phyloP scores from a whole-genome alignment of 495 filamentous ascomycete species.

The Neurospora discreta region DNA sequence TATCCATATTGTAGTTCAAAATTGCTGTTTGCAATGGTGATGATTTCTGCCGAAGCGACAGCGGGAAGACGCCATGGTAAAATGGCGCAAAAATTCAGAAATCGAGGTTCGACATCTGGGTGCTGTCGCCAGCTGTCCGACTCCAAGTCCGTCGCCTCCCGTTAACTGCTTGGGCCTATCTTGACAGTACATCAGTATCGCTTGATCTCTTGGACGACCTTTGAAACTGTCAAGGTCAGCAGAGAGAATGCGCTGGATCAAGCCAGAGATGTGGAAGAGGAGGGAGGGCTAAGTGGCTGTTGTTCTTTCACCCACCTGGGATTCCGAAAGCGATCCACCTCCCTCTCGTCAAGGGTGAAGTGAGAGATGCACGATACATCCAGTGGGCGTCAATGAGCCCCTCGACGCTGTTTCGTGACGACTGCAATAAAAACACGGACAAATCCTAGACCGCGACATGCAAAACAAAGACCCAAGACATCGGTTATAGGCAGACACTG shows the following conservation, averaged over 20 bases:
- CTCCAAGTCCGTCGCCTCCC: not conserved
- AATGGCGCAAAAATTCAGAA: not conserved
- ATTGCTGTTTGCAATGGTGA: not conserved
- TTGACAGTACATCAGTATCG: not conserved
- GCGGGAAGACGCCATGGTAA: not conserved
- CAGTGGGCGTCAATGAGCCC: not conserved
- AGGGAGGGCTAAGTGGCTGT: not conserved
- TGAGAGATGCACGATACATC: not conserved
- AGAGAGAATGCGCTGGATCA: not conserved
- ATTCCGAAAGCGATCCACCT: not conserved
- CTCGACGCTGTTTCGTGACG: not conserved
- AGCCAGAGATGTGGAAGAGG: not conserved
- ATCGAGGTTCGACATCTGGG: not conserved
- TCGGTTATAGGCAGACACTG: no score
- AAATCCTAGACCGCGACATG: not conserved
- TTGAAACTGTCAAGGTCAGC: not conserved
- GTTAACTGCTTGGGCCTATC: not conserved
- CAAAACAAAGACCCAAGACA: no score
- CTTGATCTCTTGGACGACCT: not conserved
- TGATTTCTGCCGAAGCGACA: not conserved
- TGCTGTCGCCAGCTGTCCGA: not conserved
- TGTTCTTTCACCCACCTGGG: not conserved
- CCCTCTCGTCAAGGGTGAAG: not conserved
- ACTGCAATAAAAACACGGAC: not conserved
- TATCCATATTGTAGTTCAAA: not conserved